Base-by-base conservation (phyloP, 2,329 filamentous ascomycete species). In the Alternaria sp. region DNA sequence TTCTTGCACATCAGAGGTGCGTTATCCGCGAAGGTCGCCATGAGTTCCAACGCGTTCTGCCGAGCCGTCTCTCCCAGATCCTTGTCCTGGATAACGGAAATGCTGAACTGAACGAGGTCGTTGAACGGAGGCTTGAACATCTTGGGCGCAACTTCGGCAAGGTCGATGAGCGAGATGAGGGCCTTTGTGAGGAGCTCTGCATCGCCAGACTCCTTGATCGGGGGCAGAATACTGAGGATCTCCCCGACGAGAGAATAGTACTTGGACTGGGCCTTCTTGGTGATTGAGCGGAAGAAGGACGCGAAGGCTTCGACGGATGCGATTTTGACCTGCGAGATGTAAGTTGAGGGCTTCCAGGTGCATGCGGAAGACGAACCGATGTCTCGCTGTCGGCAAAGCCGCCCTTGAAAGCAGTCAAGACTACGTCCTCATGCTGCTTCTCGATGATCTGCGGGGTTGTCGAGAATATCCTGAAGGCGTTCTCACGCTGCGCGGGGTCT, bases 101-200 rank as follows among this genome's bases (percentile, higher is more conserved):
- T 90, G 79, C 91, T 95, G 82, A 99, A 97, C 72, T 92, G 90
- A 55, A 98, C 95, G 5, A 99, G 86, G 75, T 93, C 94, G 76
- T 91, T 91, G 83, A 99, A 99, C n/a, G 97, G 86, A 19, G 87
- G 87, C 82, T 96, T 97, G 84, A 99, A 99, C 94, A 98, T 98
- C 82, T 96, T 96, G 21, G 95, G 93, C 21, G 93, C 91, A n/a
- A 91, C 88, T 81, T 98, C 96, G 43, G 96, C 96, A 59, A 99
- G 86, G 69, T 98, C 96, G 74, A 99, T 97, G 51, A 99, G 86
- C 23, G 95, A 91, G 59, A 97, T 85, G 45, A 99, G 89, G 21
- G 94, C 94, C 77, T 93, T 93, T 69, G 93, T 95, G 15, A 99
- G 88, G 68, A 97, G 90, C 13, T 97, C 95, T 12, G 93, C 96